phyloP scores from a whole-genome alignment of 306 rosid species.

The Arachis hypogaea region DNA sequence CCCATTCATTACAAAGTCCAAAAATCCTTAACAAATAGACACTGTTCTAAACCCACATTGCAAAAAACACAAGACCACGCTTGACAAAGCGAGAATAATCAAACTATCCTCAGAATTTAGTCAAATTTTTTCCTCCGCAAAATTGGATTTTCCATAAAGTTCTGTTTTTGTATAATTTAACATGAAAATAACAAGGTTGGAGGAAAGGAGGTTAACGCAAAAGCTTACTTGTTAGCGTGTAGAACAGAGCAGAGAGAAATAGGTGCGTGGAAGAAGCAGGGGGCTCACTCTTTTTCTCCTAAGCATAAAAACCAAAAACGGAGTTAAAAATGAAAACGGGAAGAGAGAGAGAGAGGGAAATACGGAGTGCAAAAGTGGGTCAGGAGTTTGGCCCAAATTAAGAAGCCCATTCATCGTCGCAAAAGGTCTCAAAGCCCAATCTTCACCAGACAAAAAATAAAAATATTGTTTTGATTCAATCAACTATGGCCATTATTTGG shows the following conservation, averaged over 20 bases:
- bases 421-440: too few species aligned
- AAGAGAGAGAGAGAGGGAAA: background rate
- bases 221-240: conserved; percentile 11
- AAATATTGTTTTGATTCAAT: too few species aligned
- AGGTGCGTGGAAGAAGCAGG: background rate
- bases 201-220: too few species aligned
- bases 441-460: too few species aligned
- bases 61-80: background rate
- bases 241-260: background rate
- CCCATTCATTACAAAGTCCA: background rate
- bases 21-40: background rate
- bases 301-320: background rate
- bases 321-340: background rate
- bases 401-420: background rate
- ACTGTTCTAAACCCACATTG: background rate
- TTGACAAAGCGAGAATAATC: background rate
- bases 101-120: background rate
- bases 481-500: too few species aligned
- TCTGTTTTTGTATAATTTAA: background rate
- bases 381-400: background rate
- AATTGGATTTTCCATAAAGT: background rate
- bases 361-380: background rate
- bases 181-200: background rate
- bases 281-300: background rate
- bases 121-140: background rate